Evolutionary conservation across 176 grass and related monocot genomes (phyloP), one percentile per base, ranked within the genome.

Genomic region (Carex parvula): DNA sequence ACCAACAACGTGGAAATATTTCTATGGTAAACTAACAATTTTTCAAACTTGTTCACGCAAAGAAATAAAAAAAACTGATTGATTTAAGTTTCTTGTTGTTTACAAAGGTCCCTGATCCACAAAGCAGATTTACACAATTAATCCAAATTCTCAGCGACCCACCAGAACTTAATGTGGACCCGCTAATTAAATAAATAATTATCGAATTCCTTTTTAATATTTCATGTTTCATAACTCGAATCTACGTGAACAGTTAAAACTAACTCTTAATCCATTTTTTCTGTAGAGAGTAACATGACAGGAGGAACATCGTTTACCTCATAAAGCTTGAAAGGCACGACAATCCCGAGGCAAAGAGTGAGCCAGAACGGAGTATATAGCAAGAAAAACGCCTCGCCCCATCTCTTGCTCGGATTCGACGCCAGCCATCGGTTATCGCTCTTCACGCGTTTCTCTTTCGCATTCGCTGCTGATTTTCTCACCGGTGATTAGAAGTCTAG

Each of bases 361-460:
- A 98, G 89, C 90, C 90, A 93, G 70, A 98, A 98, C 37, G 95
- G 92, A 12, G 92, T 98, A 89, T 98, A 98, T 9, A 98, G 86
- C 70, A 98, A 84, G 85, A 98, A 94, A 83, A 95, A 98, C 18
- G 37, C 81, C 87, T 98, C 95, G 20, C 89, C 95, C 92, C 95
- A 98, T 39, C 92, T 87, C 89, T 98, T 98, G 87, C 95, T 98
- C 61, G 79, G 90, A 83, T 94, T 87, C 78, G 72, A 67, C 60
- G 92, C 91, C 14, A 91, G 52, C 95, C 92, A 98, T 30, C 33
- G 37, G 68, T 35, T 97, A 42, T 35, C 22, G 0, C 54, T 61
- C 29, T 44, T 64, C 42, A 33, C 3, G 16, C 14, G 33, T 21
- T 68, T 64, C 20, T 68, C 44, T 8, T 50, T 52, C 12, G 3